Conservation (phyloP, 257 asterid species). For the Forsythia viridissima region DNA sequence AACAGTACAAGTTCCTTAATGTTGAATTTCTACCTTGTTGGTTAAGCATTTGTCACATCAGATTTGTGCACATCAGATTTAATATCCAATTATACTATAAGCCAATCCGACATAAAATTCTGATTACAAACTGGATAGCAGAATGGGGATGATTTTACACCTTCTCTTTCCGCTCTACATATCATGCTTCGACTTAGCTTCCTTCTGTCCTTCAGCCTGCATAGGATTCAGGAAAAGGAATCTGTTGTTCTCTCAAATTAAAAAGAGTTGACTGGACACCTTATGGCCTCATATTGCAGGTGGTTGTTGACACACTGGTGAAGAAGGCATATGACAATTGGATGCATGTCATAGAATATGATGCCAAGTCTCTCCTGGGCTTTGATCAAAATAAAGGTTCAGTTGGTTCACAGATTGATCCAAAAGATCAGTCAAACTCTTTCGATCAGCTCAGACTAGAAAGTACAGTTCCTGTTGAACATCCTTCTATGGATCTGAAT, state of each 20-base stretch:
- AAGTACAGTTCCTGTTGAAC: conserved; percentile 49
- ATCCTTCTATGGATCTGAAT: conserved; percentile 40
- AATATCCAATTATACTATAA: no score
- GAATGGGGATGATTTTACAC: no score
- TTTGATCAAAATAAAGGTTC: conserved; percentile 46
- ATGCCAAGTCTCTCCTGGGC: conserved; percentile 78
- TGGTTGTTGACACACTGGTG: conserved; percentile 76
- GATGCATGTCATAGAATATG: conserved; percentile 83
- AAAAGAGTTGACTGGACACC: not conserved
- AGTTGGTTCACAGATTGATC: conserved; percentile 42
- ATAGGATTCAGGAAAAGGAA: not conserved
- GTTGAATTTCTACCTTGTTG: no score
- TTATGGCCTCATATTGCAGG: conserved; percentile 44
- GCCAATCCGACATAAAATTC: no score
- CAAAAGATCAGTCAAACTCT: conserved; percentile 51
- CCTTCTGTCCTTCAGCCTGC: not conserved
- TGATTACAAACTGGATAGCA: no score
- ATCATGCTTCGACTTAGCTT: not conserved
- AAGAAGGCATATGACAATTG: conserved; percentile 94
- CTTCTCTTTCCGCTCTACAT: not conserved
- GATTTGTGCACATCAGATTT: no score
- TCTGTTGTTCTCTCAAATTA: not conserved
- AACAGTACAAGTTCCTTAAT: not conserved
- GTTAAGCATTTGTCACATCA: no score
- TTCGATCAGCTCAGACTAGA: conserved; percentile 60